A percentile compares a stretch with the other conserved stretches of the same genome.
Evolutionary conservation across 306 rosid genomes (phyloP).

Genomic region (Potentilla sterilis): DNA sequence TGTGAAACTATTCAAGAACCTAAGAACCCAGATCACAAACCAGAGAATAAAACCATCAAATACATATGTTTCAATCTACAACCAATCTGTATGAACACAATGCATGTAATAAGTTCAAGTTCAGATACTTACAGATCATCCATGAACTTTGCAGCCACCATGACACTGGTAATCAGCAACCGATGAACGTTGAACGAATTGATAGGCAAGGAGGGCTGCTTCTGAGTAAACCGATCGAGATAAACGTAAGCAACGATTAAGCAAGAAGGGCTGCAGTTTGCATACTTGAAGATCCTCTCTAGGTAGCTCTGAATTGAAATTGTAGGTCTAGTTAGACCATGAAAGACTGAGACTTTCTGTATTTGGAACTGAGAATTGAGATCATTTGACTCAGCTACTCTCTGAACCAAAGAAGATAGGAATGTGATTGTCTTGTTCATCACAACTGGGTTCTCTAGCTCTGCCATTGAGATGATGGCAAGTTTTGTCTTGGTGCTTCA

Average conservation of each 20-base stretch:
- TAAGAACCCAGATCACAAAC: conserved; percentile 19
- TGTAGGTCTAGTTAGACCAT: conserved; percentile 78
- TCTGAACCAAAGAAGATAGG: conserved; percentile 77
- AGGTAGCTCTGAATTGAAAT: conserved; percentile 77
- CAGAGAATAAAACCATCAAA: not conserved
- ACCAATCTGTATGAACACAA: not conserved
- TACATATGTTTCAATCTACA: not conserved
- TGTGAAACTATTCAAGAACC: not conserved
- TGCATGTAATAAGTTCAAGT: not conserved
- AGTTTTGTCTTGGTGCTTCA: conserved; percentile 7
- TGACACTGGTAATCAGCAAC: conserved; percentile 83
- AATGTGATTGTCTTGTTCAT: conserved; percentile 71
- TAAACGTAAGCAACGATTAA: conserved; percentile 86
- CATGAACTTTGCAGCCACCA: conserved; percentile 97
- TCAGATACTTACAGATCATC: conserved; percentile 74
- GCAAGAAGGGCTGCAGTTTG: conserved; percentile 88
- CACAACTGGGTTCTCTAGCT: conserved; percentile 65
- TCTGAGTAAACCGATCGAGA: conserved; percentile 85
- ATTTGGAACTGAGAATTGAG: conserved; percentile 38
- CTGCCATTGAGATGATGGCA: conserved; percentile 58
- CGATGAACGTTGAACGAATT: conserved; percentile 86
- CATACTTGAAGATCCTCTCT: conserved; percentile 89
- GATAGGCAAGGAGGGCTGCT: conserved; percentile 71
- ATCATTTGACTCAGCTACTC: conserved; percentile 79
- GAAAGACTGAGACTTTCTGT: conserved; percentile 77